phyloP scores from a whole-genome alignment of 2,329 filamentous ascomycete genomes.

The Talaromyces sp. region DNA sequence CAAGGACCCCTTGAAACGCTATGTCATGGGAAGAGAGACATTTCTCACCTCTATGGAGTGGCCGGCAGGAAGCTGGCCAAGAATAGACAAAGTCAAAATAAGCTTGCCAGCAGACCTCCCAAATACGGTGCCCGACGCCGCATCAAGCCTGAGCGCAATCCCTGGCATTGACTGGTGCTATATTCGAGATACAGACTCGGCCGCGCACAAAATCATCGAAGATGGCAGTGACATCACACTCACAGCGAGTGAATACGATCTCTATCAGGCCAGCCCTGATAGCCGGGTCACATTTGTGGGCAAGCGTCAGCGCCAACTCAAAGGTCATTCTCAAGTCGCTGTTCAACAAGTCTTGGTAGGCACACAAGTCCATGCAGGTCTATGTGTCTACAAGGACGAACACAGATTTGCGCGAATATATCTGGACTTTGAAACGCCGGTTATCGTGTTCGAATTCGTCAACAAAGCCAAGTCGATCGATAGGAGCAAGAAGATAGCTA shows the following conservation, averaged over 20 bases:
- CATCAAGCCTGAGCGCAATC: constrained; percentile 19
- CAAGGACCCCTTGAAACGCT: constrained; percentile 41
- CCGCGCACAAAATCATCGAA: constrained; percentile 23
- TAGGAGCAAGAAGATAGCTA: constrained; percentile 18
- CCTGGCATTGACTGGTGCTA: constrained; percentile 26
- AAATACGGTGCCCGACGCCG: not conserved
- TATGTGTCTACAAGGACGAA: constrained; percentile 29
- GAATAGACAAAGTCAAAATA: constrained; percentile 22
- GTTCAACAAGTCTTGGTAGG: constrained; percentile 7
- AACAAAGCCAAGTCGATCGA: constrained; percentile 25
- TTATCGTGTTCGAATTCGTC: constrained; percentile 22
- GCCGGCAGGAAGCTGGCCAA: constrained; percentile 52
- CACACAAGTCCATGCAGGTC: constrained; percentile 19
- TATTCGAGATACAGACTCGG: constrained; percentile 29
- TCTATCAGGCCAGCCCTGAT: constrained; percentile 23
- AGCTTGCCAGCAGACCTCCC: constrained; percentile 9
- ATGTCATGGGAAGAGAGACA: constrained; percentile 57
- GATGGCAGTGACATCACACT: not conserved
- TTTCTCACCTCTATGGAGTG: constrained; percentile 52
- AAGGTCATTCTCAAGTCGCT: constrained; percentile 21
- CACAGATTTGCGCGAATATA: constrained; percentile 26
- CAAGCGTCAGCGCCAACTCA: constrained; percentile 27
- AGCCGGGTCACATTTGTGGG: constrained; percentile 28
- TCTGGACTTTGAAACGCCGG: constrained; percentile 20
- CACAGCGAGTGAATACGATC: constrained; percentile 21